Base-by-base conservation (phyloP, 768 basidiomycete genomes). In the Lactarius quietus region DNA sequence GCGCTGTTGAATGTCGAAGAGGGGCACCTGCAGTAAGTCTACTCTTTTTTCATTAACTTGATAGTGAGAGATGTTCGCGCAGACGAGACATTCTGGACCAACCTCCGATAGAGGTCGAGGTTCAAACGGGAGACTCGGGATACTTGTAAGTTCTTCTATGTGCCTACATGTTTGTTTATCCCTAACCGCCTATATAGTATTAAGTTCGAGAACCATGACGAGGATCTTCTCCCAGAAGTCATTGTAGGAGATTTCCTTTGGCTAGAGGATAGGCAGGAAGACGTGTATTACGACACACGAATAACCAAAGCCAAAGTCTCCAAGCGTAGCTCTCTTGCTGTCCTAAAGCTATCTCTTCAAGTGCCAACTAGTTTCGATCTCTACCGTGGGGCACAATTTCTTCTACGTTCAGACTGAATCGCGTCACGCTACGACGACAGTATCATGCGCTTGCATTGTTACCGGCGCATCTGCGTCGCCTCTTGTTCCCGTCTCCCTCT, bases 371-470 rank as follows among this genome's bases (percentile, higher is more conserved):
- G 77, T 4, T 89, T 88, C 73, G 66, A 66, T 28, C 73, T 72
- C 8, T 76, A 73, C 70, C 67, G 70, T 1, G 76, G 76, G 3
- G 76, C 79, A 43, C 74, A 60, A 0, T 87, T 81, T 72, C 77
- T 80, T 29, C 79, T 87, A 26, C 80, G 82, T 88, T 88, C 74
- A 65, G 67, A 29, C 72, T 88, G 8, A 86, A 83, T 68, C 81
- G 86, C 1, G 77, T 82, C 66, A 81, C 85, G 1, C 63, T 86
- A 9, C 81, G 82, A 23, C 77, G 87, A 0, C 85, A 87, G 72
- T 86, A 88, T 70, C 81, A 83, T 63, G 87, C 85, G 0, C 71
- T 88, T 57, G 78, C 82, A 43, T 76, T 77, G 0, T 75, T 74
- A 0, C 83, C 81, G 67, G 12, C 33, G 3, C 73, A 75, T 0